Percentiles rank a stretch among this genome's conserved stretches.
phyloP scores from a whole-genome alignment of 2,329 filamentous ascomycete genomes.

The Sporothrix brasiliensis region DNA sequence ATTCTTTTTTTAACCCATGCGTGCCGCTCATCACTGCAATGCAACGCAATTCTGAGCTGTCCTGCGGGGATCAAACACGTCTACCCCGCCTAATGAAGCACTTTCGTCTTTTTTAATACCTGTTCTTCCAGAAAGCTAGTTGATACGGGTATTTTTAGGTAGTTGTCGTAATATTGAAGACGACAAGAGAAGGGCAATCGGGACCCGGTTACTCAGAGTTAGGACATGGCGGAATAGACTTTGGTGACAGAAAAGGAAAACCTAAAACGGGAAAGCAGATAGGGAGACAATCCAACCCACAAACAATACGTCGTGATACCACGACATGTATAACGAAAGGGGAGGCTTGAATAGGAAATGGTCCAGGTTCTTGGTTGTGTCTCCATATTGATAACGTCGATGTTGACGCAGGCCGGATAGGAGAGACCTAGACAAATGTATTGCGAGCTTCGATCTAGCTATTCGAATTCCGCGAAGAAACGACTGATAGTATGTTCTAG shows the following conservation, averaged over 20 bases:
- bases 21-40: constrained; percentile 3
- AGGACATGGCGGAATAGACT: neutral
- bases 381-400: neutral
- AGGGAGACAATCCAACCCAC: constrained; percentile 7
- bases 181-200: neutral
- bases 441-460: neutral
- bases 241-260: neutral
- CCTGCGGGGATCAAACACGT: constrained; percentile 22
- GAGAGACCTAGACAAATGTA: neutral
- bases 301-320: neutral
- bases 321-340: neutral
- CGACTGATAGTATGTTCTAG: no score
- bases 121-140: neutral
- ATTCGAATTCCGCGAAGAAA: neutral
- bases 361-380: neutral
- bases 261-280: constrained; percentile 3
- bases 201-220: neutral
- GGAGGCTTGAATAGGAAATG: neutral
- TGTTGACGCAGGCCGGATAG: neutral
- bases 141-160: no score
- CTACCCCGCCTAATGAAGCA: constrained; percentile 6
- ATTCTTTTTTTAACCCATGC: neutral
- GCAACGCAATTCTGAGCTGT: constrained; percentile 10
- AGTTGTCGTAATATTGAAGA: neutral
- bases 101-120: neutral